Percentiles rank a stretch among this genome's conserved stretches.
Conservation (phyloP, 1,284 basidiomycete genomes). For the Somion occarium region DNA sequence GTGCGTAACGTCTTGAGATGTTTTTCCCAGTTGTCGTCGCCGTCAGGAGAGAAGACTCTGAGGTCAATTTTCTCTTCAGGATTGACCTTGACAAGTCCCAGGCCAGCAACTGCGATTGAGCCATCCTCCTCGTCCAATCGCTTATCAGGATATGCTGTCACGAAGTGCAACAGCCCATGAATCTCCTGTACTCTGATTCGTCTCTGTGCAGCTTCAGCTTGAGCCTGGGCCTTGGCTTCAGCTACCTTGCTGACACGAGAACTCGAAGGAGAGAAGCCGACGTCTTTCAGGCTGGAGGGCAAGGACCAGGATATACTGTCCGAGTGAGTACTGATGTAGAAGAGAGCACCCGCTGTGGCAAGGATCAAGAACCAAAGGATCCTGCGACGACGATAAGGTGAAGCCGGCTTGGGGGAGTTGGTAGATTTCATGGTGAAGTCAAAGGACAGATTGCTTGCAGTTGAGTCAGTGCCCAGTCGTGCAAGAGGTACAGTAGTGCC, state of each 20-base stretch:
- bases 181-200: conserved; percentile 41
- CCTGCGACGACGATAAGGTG: conserved; percentile 40
- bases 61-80: conserved; percentile 42
- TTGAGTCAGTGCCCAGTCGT: too few species aligned
- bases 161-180: conserved; percentile 60
- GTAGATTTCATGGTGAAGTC: not conserved
- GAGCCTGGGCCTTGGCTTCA: conserved; percentile 20
- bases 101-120: conserved; percentile 23
- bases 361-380: conserved; percentile 31
- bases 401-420: not conserved
- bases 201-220: conserved; percentile 10
- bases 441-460: too few species aligned
- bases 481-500: too few species aligned
- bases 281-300: conserved; percentile 29
- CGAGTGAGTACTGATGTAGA: conserved; percentile 24
- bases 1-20: conserved; percentile 40
- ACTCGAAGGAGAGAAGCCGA: conserved; percentile 20
- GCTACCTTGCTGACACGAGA: conserved; percentile 23
- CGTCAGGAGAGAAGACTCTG: conserved; percentile 44
- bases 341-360: conserved; percentile 24
- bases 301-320: conserved; percentile 26
- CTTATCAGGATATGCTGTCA: conserved; percentile 43
- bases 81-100: conserved; percentile 28
- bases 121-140: conserved; percentile 36
- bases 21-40: conserved; percentile 42